phyloP scores from a whole-genome alignment of 768 basidiomycete genomes.

The Trametes cinnabarina region DNA sequence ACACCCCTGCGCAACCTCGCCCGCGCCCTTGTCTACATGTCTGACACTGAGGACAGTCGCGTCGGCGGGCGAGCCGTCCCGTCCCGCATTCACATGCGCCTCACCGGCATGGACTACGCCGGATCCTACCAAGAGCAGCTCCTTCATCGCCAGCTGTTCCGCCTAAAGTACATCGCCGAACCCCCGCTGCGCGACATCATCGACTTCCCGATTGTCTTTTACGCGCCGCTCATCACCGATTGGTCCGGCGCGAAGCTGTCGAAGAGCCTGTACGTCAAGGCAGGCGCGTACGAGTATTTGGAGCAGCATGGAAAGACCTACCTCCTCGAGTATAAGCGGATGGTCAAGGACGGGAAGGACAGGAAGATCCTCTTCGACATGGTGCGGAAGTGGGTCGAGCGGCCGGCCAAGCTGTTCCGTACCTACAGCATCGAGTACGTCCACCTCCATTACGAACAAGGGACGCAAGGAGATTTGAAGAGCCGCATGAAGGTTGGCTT shows the following conservation, averaged over 20 bases:
- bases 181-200: not conserved
- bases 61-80: not conserved
- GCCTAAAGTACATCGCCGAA: not conserved
- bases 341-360: slow-evolving; percentile 28
- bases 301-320: slow-evolving; percentile 24
- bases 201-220: not conserved
- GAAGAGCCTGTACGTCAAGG: slow-evolving; percentile 11
- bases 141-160: not conserved
- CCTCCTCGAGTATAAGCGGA: slow-evolving; percentile 26
- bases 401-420: slow-evolving; percentile 23
- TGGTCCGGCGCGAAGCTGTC: slow-evolving; percentile 16
- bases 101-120: slow-evolving; percentile 10
- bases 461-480: too few species aligned
- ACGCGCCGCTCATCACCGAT: slow-evolving; percentile 8
- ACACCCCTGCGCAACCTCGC: slow-evolving; percentile 10
- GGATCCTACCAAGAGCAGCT: slow-evolving; percentile 9
- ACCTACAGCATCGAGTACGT: not conserved
- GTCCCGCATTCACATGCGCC: slow-evolving; percentile 8
- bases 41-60: not conserved
- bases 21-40: slow-evolving; percentile 5
- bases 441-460: not conserved
- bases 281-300: slow-evolving; percentile 23
- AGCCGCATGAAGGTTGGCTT: too few species aligned
- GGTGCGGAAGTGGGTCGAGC: slow-evolving; percentile 29
- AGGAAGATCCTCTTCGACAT: slow-evolving; percentile 21